These are phyloP conservation scores for Malus sieversii DNA, from an alignment of 306 rosid species.

Conservation along the genomic window DNA sequence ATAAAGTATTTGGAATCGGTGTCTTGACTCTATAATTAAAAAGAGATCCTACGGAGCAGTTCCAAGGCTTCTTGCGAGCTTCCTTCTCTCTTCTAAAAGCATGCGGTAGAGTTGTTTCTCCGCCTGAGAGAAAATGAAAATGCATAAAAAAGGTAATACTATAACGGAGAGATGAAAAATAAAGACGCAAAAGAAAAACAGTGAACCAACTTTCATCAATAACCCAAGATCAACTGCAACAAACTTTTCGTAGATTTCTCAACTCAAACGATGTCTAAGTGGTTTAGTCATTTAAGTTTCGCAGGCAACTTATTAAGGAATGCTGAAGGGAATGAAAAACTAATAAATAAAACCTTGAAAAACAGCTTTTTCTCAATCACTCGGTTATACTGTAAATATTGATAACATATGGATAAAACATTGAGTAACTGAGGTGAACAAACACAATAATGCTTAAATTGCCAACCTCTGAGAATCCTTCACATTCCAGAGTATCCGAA, in stretches of 20 bases:
- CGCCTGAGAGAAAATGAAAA: constrained; percentile 33
- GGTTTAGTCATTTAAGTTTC: neutral
- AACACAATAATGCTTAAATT: constrained; percentile 8
- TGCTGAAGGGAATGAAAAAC: neutral
- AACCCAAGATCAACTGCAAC: neutral
- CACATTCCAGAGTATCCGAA: constrained; percentile 39
- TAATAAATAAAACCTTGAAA: neutral
- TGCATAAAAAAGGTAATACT: neutral
- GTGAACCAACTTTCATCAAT: neutral
- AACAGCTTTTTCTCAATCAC: neutral
- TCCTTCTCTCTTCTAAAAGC: constrained; percentile 87
- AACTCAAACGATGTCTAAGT: neutral
- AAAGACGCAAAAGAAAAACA: neutral
- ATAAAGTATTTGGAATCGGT: neutral
- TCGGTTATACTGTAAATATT: neutral
- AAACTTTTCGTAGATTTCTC: neutral
- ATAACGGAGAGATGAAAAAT: too few species aligned
- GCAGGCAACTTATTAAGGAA: neutral
- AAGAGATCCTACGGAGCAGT: constrained; percentile 66
- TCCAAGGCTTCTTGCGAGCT: constrained; percentile 66
- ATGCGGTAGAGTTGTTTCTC: constrained; percentile 53
- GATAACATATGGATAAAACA: neutral
- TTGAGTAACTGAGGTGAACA: neutral
- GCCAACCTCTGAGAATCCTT: constrained; percentile 71
- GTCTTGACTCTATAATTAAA: constrained; percentile 10